Percentiles rank a stretch among this genome's conserved stretches.
Evolutionary conservation across 2,329 filamentous ascomycete species (phyloP).

Genomic region (Colletotrichum sansevieriae): DNA sequence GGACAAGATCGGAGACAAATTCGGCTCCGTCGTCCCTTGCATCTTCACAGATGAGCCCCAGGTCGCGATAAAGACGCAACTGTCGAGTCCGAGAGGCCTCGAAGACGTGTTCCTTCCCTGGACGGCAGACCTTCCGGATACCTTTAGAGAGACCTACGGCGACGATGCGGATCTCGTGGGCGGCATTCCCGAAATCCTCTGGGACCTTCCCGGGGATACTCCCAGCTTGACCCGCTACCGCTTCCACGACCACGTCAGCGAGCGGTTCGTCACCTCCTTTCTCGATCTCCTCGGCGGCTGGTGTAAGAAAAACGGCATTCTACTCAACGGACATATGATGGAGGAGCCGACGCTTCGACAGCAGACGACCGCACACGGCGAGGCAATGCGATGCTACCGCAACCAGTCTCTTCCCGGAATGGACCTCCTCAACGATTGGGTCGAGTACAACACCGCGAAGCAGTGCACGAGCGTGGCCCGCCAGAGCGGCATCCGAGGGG

Average conservation of each 20-base stretch:
- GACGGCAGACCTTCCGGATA: slow-evolving; percentile 47
- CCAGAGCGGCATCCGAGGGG: slow-evolving; percentile 47
- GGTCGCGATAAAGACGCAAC: slow-evolving; percentile 48
- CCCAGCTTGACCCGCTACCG: slow-evolving; percentile 47
- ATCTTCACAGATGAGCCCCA: slow-evolving; percentile 52
- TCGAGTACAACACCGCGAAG: slow-evolving; percentile 51
- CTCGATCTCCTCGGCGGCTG: slow-evolving; percentile 48
- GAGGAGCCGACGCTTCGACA: slow-evolving; percentile 49
- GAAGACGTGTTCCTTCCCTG: slow-evolving; percentile 50
- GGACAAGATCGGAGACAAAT: slow-evolving; percentile 46
- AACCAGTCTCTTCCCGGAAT: slow-evolving; percentile 50
- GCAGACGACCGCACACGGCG: slow-evolving; percentile 49
- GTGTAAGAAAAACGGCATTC: slow-evolving; percentile 47
- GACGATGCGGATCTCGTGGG: slow-evolving; percentile 43
- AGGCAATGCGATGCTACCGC: slow-evolving; percentile 51
- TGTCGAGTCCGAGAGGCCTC: slow-evolving; percentile 44
- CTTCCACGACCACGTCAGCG: slow-evolving; percentile 50
- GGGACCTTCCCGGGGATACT: slow-evolving; percentile 47
- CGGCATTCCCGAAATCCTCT: slow-evolving; percentile 47
- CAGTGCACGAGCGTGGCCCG: slow-evolving; percentile 49
- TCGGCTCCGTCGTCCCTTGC: slow-evolving; percentile 48
- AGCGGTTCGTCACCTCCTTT: slow-evolving; percentile 49
- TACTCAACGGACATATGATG: slow-evolving; percentile 51
- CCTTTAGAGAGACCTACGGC: slow-evolving; percentile 45
- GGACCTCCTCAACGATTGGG: slow-evolving; percentile 48